phyloP scores from a whole-genome alignment of 2,329 filamentous ascomycete species.

The Fusarium zealandicum region DNA sequence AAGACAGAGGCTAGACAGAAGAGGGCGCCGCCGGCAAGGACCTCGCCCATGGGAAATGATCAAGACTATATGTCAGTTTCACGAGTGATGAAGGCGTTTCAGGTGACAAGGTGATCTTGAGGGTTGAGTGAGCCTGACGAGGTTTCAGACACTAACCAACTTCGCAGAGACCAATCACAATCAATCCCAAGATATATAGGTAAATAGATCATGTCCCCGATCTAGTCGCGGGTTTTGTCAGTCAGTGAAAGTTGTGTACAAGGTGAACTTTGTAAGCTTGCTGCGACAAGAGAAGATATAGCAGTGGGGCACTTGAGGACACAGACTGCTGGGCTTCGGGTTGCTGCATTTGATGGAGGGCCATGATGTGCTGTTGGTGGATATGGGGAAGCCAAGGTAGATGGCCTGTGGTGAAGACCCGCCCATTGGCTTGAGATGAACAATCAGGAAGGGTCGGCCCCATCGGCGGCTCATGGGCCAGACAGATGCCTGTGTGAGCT shows the following conservation, averaged over 20 bases:
- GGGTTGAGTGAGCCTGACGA: not conserved
- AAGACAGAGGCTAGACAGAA: not conserved
- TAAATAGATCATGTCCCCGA: not conserved
- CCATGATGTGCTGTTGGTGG: not conserved
- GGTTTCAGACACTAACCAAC: not conserved
- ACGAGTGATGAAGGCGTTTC: not conserved
- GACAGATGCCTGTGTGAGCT: constrained; percentile 5
- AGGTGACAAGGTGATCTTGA: not conserved
- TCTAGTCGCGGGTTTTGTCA: not conserved
- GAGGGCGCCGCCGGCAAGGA: not conserved
- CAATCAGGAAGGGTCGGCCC: constrained; percentile 2
- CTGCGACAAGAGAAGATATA: too few species aligned
- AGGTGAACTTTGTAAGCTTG: too few species aligned
- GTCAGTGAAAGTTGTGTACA: too few species aligned
- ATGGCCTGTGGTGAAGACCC: not conserved
- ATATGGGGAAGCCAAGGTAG: too few species aligned
- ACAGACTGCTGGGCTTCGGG: too few species aligned
- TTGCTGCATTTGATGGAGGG: too few species aligned
- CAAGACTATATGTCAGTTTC: not conserved
- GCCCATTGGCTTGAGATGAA: constrained; percentile 2
- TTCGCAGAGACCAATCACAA: not conserved
- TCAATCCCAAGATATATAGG: not conserved
- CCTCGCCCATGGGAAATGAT: not conserved
- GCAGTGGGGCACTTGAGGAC: too few species aligned
- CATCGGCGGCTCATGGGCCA: constrained; percentile 4